Evolutionary conservation across 1,139 yeast species (phyloP).

Genomic region (Candida tropicalis): DNA sequence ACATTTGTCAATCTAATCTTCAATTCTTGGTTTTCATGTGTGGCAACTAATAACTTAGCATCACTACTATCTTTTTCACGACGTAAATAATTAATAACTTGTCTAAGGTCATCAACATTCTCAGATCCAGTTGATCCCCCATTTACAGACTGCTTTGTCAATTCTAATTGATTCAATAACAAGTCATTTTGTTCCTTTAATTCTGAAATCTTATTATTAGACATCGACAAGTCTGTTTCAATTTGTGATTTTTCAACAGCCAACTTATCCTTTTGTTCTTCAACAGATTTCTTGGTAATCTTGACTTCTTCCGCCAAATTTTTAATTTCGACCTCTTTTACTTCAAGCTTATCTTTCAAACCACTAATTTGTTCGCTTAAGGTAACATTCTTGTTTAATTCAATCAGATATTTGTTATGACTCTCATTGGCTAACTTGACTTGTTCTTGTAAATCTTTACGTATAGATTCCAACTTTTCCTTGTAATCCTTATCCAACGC

Average conservation of each 20-base stretch:
- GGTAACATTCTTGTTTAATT: constrained; percentile 59
- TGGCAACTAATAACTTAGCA: constrained; percentile 52
- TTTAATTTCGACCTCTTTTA: constrained; percentile 38
- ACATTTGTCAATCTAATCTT: constrained; percentile 44
- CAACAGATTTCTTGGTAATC: constrained; percentile 21
- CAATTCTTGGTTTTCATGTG: constrained; percentile 52
- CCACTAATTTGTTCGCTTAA: constrained; percentile 47
- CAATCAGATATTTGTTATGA: constrained; percentile 60
- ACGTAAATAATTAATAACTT: constrained; percentile 64
- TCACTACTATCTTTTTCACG: constrained; percentile 78
- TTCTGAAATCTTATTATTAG: constrained; percentile 54
- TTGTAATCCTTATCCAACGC: constrained; percentile 37
- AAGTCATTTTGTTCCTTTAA: constrained; percentile 67
- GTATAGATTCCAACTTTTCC: constrained; percentile 30
- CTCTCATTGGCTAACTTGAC: constrained; percentile 48
- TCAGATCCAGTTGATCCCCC: constrained; percentile 13
- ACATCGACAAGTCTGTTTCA: constrained; percentile 55
- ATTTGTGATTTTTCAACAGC: constrained; percentile 31
- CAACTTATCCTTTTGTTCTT: constrained; percentile 27
- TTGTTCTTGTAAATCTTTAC: constrained; percentile 54
- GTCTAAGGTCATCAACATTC: constrained; percentile 38
- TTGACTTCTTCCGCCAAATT: constrained; percentile 31
- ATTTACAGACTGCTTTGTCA: constrained; percentile 24
- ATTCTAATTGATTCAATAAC: constrained; percentile 70
- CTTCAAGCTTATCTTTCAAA: constrained; percentile 45